Base-by-base conservation (phyloP, 352 stramenopile genomes). In the Plasmopara muralis region DNA sequence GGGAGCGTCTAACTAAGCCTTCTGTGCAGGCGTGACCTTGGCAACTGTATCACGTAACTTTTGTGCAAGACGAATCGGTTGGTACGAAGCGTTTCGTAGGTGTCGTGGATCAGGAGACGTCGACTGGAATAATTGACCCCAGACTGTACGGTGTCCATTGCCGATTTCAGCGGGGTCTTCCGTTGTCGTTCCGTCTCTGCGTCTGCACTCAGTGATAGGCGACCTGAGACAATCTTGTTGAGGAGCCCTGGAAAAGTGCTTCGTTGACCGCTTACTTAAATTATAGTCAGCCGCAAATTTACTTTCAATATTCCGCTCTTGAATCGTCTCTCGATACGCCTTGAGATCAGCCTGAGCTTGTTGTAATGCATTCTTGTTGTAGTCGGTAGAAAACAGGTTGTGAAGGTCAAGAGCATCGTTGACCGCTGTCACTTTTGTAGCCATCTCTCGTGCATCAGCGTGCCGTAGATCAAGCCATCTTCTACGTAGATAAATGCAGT, bases 231-330 rank as follows among this genome's bases (percentile, higher is more conserved):
- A 56, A 20, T 56, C 46, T 25, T 50, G 44, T 43, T 60, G 28
- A 4, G 57, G 57, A 0, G 50, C 25, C 10, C 50, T 40, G 12
- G 51, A 38, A 64, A 60, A 10, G 56, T 10, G n/a, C 0, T 15
- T 57, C 0, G 47, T 55, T 1, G 51, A 9, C 0, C 52, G 51
- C 16, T 65, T 41, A 16, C 46, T 57, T 0, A 49, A 25, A 9
- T 54, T 46, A 30, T 57, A 34, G 34, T 60, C 57, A 0, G 46
- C 56, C 8, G 51, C 47, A 51, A 60, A 51, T 16, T 57, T 60
- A 28, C 42, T 57, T 56, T 12, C 12, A 35, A 33, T 60, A 8
- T 53, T 59, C 0, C 50, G 34, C 6, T 46, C 28, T 29, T 65
- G 41, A 18, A 61, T 38, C 1, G 7, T 25, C 0, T 40, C 41